phyloP scores from a whole-genome alignment of 306 rosid species.

The Dalbergia cultrata region DNA sequence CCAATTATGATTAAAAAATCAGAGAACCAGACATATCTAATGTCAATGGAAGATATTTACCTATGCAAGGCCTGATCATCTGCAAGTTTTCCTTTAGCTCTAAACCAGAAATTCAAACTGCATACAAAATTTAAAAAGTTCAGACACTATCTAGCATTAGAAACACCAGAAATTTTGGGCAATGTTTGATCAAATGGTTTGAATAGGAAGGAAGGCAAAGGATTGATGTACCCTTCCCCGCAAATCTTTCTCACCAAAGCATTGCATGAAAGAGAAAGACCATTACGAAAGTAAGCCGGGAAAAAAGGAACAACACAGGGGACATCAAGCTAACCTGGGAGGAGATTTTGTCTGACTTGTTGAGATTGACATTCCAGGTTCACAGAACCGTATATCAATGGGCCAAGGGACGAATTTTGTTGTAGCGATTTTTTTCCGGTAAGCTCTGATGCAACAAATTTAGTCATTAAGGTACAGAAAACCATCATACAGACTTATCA shows the following conservation, averaged over 20 bases:
- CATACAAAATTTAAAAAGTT: slow-evolving; percentile 47
- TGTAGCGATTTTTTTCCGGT: slow-evolving; percentile 81
- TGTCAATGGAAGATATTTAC: slow-evolving; percentile 53
- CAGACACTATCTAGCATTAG: slow-evolving; percentile 21
- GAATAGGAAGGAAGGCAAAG: slow-evolving; percentile 6
- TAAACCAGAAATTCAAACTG: slow-evolving; percentile 94
- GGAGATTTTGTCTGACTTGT: slow-evolving; percentile 84
- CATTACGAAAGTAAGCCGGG: slow-evolving; percentile 26
- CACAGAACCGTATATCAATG: slow-evolving; percentile 90
- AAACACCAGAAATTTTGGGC: slow-evolving; percentile 5
- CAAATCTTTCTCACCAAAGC: slow-evolving; percentile 12
- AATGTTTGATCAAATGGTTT: slow-evolving; percentile 6
- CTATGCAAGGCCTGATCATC: slow-evolving; percentile 97
- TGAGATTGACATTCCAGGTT: slow-evolving; percentile 54
- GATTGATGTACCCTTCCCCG: slow-evolving; percentile 13
- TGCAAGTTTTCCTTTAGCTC: slow-evolving; percentile 85
- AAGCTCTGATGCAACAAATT: slow-evolving; percentile 66
- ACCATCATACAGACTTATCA: slow-evolving; percentile 29
- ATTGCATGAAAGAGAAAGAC: background rate
- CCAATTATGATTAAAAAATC: slow-evolving; percentile 32
- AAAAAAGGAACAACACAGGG: slow-evolving; percentile 22
- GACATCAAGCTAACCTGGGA: slow-evolving; percentile 72
- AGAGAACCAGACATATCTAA: slow-evolving; percentile 30
- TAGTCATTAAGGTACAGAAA: slow-evolving; percentile 41
- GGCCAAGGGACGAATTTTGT: slow-evolving; percentile 81